Conservation (phyloP, 768 basidiomycete genomes). For the Mycena rebaudengoi region DNA sequence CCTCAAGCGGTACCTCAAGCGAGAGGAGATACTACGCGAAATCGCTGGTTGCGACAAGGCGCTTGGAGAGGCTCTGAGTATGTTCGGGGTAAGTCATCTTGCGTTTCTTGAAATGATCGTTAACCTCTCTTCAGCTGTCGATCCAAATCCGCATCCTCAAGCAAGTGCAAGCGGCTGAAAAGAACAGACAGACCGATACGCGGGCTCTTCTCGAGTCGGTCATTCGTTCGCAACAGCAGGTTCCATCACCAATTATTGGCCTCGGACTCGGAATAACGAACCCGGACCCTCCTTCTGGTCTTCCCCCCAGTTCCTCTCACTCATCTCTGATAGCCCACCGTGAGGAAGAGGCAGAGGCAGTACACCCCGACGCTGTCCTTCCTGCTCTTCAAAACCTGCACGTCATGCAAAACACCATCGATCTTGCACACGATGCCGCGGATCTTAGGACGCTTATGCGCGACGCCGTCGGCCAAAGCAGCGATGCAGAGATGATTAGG, state of each 20-base stretch:
- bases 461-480: constrained; percentile 47
- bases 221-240: constrained; percentile 19
- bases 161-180: constrained; percentile 55
- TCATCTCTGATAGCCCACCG: constrained; percentile 14
- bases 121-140: constrained; percentile 30
- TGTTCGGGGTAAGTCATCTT: constrained; percentile 57
- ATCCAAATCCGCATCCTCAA: constrained; percentile 63
- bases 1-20: constrained; percentile 79
- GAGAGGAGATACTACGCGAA: constrained; percentile 69
- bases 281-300: constrained; percentile 15
- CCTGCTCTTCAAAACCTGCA: constrained; percentile 26
- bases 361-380: constrained; percentile 24
- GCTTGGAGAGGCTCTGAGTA: constrained; percentile 64
- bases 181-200: constrained; percentile 49
- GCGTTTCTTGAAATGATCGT: neutral
- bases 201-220: constrained; percentile 43
- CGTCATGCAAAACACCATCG: constrained; percentile 43
- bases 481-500: constrained; percentile 53
- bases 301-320: constrained; percentile 29
- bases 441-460: constrained; percentile 44
- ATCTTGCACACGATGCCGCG: constrained; percentile 45
- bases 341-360: neutral
- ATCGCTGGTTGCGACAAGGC: constrained; percentile 60
- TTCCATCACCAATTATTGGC: neutral
- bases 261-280: constrained; percentile 24